Percentiles rank a stretch among this genome's conserved stretches.
phyloP scores from a whole-genome alignment of 495 filamentous ascomycete species.

The Aspergillus steynii region DNA sequence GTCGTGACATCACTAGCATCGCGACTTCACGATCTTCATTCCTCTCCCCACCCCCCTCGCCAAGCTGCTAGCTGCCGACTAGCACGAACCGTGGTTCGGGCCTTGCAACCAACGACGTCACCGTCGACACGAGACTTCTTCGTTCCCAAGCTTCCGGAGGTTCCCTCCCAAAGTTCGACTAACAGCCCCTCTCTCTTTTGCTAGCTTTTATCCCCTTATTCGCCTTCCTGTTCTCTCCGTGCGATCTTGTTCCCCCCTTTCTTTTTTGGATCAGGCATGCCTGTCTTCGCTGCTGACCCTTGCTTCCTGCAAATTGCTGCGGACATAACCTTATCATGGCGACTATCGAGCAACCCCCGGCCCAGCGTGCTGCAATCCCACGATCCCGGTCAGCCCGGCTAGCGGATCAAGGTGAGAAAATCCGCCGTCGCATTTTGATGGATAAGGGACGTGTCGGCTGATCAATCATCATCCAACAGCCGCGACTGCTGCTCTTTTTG shows the following conservation, averaged over 20 bases:
- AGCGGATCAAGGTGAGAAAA: constrained; percentile 45
- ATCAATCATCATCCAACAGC: constrained; percentile 28
- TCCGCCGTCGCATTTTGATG: not conserved
- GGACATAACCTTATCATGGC: constrained; percentile 32
- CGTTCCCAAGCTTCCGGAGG: constrained; percentile 31
- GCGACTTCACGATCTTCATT: constrained; percentile 9
- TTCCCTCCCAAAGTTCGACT: constrained; percentile 22
- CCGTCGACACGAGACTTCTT: constrained; percentile 14
- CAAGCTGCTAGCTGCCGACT: constrained; percentile 6
- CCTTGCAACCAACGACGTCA: constrained; percentile 30
- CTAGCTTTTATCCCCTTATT: not conserved
- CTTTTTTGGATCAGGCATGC: constrained; percentile 17
- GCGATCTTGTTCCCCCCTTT: constrained; percentile 6
- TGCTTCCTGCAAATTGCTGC: constrained; percentile 8
- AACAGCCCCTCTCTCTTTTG: not conserved
- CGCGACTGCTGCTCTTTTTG: constrained; percentile 55
- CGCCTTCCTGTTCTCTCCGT: constrained; percentile 13
- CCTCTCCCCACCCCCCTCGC: constrained; percentile 1
- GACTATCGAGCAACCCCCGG: constrained; percentile 24
- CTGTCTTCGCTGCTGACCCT: constrained; percentile 12
- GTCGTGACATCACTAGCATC: constrained; percentile 22
- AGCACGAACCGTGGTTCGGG: constrained; percentile 16
- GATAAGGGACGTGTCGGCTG: not conserved
- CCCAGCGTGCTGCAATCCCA: constrained; percentile 15
- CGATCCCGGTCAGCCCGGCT: constrained; percentile 34